Conservation (phyloP, 305 asterid genomes). For the Euphrasia arctica region DNA sequence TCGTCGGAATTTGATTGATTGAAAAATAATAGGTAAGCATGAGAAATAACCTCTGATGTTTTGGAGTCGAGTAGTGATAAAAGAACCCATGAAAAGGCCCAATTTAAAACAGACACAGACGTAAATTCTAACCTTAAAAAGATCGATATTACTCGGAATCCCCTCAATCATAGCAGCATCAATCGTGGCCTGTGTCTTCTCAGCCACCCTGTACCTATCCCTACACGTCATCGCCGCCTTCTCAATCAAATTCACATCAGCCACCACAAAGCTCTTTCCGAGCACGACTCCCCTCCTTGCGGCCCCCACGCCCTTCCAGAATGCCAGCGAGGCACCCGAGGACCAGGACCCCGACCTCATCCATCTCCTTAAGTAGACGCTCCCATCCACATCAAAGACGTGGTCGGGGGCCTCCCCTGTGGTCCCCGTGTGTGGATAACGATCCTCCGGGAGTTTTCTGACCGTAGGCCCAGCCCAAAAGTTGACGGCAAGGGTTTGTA, state of each 20-base stretch:
- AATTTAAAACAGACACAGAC: background rate
- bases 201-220: slow-evolving; percentile 62
- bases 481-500: slow-evolving; percentile 83
- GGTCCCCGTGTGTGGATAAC: slow-evolving; percentile 25
- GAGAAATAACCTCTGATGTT: too few species aligned
- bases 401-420: slow-evolving; percentile 46
- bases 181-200: slow-evolving; percentile 93
- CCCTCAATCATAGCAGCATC: slow-evolving; percentile 97
- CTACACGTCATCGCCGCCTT: slow-evolving; percentile 75
- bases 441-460: slow-evolving; percentile 36
- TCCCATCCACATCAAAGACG: slow-evolving; percentile 75
- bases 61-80: too few species aligned
- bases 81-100: too few species aligned
- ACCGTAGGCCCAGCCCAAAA: slow-evolving; percentile 84
- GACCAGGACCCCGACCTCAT: slow-evolving; percentile 84
- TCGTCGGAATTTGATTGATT: too few species aligned
- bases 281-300: slow-evolving; percentile 59
- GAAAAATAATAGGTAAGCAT: too few species aligned
- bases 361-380: slow-evolving; percentile 84
- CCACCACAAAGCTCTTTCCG: slow-evolving; percentile 73
- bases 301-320: slow-evolving; percentile 63
- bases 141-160: slow-evolving; percentile 95
- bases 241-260: slow-evolving; percentile 63
- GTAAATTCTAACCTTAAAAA: slow-evolving; percentile 63
- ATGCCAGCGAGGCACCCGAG: slow-evolving; percentile 64